Evolutionary conservation across 257 asterid species (phyloP), one percentile per base, ranked within the genome.

Genomic region (Primulina eburnea): DNA sequence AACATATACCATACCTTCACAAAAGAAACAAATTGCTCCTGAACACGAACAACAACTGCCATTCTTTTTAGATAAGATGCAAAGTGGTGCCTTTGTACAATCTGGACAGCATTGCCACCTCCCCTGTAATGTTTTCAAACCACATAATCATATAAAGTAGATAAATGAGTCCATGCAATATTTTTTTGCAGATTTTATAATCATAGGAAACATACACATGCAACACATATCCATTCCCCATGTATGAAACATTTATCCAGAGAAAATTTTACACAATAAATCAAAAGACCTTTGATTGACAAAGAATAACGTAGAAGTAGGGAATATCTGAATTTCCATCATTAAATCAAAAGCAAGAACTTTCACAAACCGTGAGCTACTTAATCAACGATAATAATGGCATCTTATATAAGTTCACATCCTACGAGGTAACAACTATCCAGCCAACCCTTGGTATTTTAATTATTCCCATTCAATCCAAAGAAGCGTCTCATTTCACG

Each of bases 1-100:
- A 40, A 3, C 17, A 40, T 11, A 28, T 28, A 28, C 28, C 78
- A 40, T 71, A 93, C 99, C 97, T 93, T 93, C 33, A 90, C 96
- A 71, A 93, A 90, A 58, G 96, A 87, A 76, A 89, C 77, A 82
- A 87, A 93, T 75, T 89, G 92, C 79, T 90, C 99, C 85, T 93
- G 94, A 74, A 89, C 84, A 12, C 96, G 91, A 76, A 89, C 99
- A 68, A 93, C 96, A 68, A 86, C 99, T 61, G 97, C 88, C 99
- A 93, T 93, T 81, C 99, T 89, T 83, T 93, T 93, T 71, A 90
- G 83, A 80, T 93, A 83, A 58, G 99, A 93, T 21, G 99, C 99
- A 75, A 93, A 93, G 85, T 93, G 99, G 82, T 93, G 96, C 60
- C 99, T 88, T 82, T 90, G 99, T 65, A 93, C 87, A 84, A 93